Evolutionary conservation across 257 asterid species (phyloP).

Genomic region (Forsythia viridissima): DNA sequence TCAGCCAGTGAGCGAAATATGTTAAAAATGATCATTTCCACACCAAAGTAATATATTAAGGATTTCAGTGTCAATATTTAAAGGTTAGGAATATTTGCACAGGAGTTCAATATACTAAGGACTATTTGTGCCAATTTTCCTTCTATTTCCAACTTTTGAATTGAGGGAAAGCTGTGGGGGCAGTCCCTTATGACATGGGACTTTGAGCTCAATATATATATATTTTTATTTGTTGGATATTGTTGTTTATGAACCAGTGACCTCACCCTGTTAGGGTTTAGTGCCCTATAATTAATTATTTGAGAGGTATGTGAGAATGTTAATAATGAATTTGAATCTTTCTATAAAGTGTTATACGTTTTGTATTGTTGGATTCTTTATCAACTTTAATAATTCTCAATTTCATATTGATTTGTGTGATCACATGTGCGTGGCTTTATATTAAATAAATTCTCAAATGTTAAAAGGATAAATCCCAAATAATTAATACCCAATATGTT

Average conservation of each 20-base stretch:
- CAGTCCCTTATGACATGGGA: slow-evolving; percentile 13
- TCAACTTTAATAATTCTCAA: not conserved
- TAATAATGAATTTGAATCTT: not conserved
- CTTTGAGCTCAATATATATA: slow-evolving; percentile 22
- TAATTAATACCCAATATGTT: not conserved
- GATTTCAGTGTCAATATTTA: no score
- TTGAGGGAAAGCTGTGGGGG: not conserved
- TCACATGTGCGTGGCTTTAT: slow-evolving; percentile 18
- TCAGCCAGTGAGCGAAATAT: no score
- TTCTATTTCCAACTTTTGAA: not conserved
- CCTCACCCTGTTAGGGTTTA: slow-evolving; percentile 26
- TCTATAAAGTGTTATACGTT: not conserved
- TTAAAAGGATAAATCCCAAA: not conserved
- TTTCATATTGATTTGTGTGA: slow-evolving; percentile 9
- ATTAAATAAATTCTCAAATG: not conserved
- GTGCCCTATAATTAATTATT: slow-evolving; percentile 18
- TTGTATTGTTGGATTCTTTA: not conserved
- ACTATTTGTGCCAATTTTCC: no score
- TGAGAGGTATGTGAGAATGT: not conserved
- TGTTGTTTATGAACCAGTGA: slow-evolving; percentile 23
- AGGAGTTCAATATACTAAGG: no score
- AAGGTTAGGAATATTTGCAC: no score
- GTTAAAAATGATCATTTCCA: no score
- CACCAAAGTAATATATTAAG: no score
- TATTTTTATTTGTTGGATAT: slow-evolving; percentile 25